Conservation (phyloP, 495 filamentous ascomycete species). For the Talaromyces adpressus region DNA sequence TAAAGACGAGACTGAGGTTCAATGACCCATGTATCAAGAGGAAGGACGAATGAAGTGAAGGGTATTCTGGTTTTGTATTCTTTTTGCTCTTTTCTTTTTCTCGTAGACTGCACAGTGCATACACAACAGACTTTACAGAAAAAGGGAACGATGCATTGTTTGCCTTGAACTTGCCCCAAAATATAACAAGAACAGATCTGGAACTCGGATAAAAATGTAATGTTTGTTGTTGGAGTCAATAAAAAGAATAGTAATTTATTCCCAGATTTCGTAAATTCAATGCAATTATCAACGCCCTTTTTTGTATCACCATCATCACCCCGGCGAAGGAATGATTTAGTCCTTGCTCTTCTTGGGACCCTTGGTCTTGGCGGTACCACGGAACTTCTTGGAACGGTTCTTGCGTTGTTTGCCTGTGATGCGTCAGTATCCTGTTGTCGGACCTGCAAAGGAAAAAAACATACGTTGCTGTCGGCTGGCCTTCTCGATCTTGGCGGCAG, state of each 20-base stretch:
- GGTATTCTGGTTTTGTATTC: conserved; percentile 6
- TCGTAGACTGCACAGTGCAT: not conserved
- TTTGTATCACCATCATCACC: conserved; percentile 14
- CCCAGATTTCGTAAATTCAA: conserved; percentile 11
- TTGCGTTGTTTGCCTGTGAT: conserved; percentile 97
- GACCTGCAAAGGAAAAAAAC: conserved; percentile 30
- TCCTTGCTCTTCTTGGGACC: conserved; percentile 66
- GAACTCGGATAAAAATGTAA: not conserved
- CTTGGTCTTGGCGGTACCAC: conserved; percentile 88
- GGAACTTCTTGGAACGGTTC: conserved; percentile 98
- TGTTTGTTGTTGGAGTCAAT: conserved; percentile 1
- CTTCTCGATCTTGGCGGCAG: conserved; percentile 89
- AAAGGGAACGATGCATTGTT: not conserved
- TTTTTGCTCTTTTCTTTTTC: conserved; percentile 6
- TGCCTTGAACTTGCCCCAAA: not conserved
- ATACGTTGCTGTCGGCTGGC: conserved; percentile 96
- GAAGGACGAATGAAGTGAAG: not conserved
- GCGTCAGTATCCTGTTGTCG: not conserved
- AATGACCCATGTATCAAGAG: not conserved
- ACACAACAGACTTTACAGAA: conserved; percentile 4
- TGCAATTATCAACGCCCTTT: conserved; percentile 11
- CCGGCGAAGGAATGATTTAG: conserved; percentile 23
- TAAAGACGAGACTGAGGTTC: not conserved
- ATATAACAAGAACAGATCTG: not conserved
- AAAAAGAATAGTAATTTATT: conserved; percentile 9